phyloP scores from a whole-genome alignment of 306 rosid species.

The Myrica gale region DNA sequence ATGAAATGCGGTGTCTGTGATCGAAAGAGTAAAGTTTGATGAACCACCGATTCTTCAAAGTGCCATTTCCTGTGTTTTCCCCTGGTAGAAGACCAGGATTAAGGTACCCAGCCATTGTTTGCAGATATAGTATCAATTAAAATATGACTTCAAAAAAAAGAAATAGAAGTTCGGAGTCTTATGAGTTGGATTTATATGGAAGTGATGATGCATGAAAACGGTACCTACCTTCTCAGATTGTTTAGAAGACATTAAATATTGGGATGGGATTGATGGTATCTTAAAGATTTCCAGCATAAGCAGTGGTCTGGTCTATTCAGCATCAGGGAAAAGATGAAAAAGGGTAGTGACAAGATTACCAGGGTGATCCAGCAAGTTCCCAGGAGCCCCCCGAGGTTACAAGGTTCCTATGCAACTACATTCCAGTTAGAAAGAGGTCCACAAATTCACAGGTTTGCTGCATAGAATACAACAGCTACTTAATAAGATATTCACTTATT shows the following conservation, averaged over 20 bases:
- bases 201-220: not conserved
- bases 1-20: not conserved
- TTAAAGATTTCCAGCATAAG: not conserved
- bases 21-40: not conserved
- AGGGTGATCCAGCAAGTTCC: not conserved
- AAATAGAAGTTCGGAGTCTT: not conserved
- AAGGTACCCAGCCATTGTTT: not conserved
- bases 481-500: not conserved
- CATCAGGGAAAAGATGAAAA: not conserved
- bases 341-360: not conserved
- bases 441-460: not conserved
- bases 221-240: not conserved
- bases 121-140: not conserved
- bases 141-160: not conserved
- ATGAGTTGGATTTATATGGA: not conserved
- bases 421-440: not conserved
- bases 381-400: not conserved
- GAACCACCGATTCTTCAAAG: not conserved
- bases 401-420: not conserved
- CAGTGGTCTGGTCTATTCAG: not conserved
- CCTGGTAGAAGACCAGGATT: not conserved
- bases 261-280: not conserved
- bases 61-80: not conserved
- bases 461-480: not conserved
- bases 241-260: not conserved